Percentiles rank a stretch among this genome's conserved stretches.
phyloP scores from a whole-genome alignment of 129 eudicot genomes.

The Saussurea involucrata region DNA sequence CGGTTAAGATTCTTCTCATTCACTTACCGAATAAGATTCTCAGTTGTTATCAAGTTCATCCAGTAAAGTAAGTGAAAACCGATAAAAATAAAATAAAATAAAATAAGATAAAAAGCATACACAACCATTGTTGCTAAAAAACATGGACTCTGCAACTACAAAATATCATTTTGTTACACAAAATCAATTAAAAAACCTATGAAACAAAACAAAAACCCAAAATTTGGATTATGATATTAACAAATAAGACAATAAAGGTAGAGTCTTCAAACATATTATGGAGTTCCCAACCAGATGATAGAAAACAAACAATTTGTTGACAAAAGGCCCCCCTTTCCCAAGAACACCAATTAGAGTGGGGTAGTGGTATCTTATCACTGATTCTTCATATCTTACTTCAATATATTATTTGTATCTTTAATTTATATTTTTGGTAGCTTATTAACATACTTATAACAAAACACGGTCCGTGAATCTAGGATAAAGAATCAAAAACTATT shows the following conservation, averaged over 20 bases:
- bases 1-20: no score
- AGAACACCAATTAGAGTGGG: conserved; percentile 7
- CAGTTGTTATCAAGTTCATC: no score
- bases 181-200: background rate
- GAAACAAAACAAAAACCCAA: background rate
- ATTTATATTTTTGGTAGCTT: background rate
- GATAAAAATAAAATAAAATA: background rate
- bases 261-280: conserved; percentile 2
- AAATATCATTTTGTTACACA: background rate
- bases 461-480: background rate
- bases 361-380: background rate
- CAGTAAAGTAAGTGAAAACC: no score
- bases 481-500: background rate
- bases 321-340: background rate
- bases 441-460: background rate
- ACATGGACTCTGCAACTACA: background rate
- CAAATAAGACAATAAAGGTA: background rate
- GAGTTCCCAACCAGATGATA: conserved; percentile 8
- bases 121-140: background rate
- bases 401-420: background rate
- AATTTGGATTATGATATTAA: background rate
- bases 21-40: no score
- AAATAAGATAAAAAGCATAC: background rate
- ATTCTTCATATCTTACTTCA: conserved; percentile 15
- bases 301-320: conserved; percentile 24